Evolutionary conservation across 116 monocot genomes (phyloP).

Genomic region (Cymodocea nodosa): DNA sequence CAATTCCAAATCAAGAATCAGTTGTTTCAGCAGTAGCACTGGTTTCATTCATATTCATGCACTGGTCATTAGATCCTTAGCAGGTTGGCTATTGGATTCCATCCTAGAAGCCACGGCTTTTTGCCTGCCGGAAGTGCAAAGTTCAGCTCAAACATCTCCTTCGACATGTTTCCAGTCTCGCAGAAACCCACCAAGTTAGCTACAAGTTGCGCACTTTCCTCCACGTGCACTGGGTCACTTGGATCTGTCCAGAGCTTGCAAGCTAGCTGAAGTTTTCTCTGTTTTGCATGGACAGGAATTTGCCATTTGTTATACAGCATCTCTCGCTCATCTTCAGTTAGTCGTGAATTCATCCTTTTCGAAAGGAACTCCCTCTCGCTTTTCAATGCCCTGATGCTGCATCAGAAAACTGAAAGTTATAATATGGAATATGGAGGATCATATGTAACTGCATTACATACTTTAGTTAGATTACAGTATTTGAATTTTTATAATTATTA

Average conservation of each 20-base stretch:
- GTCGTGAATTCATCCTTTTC: slow-evolving; percentile 46
- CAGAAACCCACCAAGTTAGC: slow-evolving; percentile 79
- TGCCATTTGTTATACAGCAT: slow-evolving; percentile 58
- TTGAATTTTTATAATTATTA: too few relatives aligned
- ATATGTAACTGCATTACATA: too few relatives aligned
- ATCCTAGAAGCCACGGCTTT: slow-evolving; percentile 49
- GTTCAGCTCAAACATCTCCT: slow-evolving; percentile 95
- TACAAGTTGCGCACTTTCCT: slow-evolving; percentile 84
- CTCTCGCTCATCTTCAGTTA: slow-evolving; percentile 74
- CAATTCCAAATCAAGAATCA: too few relatives aligned
- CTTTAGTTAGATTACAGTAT: too few relatives aligned
- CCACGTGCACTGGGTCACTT: slow-evolving; percentile 41
- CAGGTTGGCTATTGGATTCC: slow-evolving; percentile 57
- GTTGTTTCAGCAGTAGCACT: too few relatives aligned
- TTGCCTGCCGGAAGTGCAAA: slow-evolving; percentile 47
- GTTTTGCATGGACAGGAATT: slow-evolving; percentile 62
- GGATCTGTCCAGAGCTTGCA: slow-evolving; percentile 81
- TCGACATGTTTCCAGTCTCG: slow-evolving; percentile 62
- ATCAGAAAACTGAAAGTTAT: background rate
- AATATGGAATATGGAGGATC: too few relatives aligned
- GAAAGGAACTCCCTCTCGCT: slow-evolving; percentile 76
- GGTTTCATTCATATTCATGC: too few relatives aligned
- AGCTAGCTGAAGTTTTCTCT: slow-evolving; percentile 70
- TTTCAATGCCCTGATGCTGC: slow-evolving; percentile 53
- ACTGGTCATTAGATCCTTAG: slow-evolving; percentile 2